Evolutionary conservation across 495 filamentous ascomycete genomes (phyloP).

Genomic region (Daldinia concentrica): DNA sequence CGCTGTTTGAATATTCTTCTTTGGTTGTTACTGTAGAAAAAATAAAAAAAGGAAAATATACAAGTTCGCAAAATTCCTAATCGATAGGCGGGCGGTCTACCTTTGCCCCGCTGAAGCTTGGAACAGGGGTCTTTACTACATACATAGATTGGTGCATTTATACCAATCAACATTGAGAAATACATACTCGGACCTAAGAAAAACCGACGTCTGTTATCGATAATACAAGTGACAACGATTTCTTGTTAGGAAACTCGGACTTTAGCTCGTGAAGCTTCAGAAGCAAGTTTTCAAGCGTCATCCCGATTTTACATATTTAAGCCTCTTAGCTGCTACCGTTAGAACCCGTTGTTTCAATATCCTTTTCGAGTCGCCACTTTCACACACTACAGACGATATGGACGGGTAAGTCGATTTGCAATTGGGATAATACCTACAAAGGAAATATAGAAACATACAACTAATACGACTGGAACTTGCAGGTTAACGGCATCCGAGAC

Average conservation of each 20-base stretch:
- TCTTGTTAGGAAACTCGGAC: neutral
- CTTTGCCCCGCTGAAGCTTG: conserved; percentile 25
- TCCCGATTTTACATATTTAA: neutral
- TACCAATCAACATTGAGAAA: neutral
- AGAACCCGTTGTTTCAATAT: neutral
- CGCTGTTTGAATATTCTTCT: conserved; percentile 3
- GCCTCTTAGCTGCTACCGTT: neutral
- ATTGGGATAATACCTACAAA: neutral
- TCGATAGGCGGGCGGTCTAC: conserved; percentile 35
- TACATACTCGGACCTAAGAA: neutral
- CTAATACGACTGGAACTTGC: conserved; percentile 18
- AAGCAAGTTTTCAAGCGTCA: neutral
- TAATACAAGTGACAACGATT: neutral
- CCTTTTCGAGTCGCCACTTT: neutral
- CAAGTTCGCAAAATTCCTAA: conserved; percentile 26
- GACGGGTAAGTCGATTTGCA: conserved; percentile 38
- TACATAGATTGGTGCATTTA: neutral
- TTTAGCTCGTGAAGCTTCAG: neutral
- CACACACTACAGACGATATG: conserved; percentile 15
- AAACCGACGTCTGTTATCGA: conserved; percentile 1
- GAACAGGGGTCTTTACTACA: neutral
- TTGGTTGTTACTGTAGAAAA: neutral
- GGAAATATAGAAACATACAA: neutral
- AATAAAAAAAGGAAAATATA: conserved; percentile 4
- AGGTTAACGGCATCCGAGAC: conserved; percentile 83